Conservation (phyloP, 2,329 filamentous ascomycete species). For the Verticillium isaacii region DNA sequence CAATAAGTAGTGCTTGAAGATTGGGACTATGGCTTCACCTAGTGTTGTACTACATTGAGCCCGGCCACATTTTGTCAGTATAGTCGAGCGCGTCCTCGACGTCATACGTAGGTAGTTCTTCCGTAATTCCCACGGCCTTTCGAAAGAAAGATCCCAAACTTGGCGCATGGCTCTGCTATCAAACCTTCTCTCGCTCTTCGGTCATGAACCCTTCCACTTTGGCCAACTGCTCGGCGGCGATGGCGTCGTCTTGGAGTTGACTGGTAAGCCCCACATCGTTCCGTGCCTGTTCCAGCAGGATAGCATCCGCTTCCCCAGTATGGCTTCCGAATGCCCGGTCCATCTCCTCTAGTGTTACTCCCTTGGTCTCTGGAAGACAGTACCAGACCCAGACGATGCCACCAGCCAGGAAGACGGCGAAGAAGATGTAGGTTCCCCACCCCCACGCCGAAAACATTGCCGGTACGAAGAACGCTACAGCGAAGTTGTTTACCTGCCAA, state of each 20-base stretch:
- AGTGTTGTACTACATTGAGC: too few species aligned
- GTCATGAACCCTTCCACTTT: too few species aligned
- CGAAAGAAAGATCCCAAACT: too few species aligned
- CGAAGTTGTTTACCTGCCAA: slow-evolving; percentile 36
- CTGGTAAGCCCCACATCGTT: slow-evolving; percentile 14
- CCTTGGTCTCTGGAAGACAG: slow-evolving; percentile 51
- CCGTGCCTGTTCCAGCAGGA: slow-evolving; percentile 17
- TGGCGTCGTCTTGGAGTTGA: too few species aligned
- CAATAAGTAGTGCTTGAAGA: too few species aligned
- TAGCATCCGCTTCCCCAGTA: slow-evolving; percentile 22
- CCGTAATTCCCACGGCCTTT: too few species aligned
- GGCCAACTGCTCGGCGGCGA: too few species aligned
- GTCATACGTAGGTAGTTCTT: too few species aligned
- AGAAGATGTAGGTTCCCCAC: slow-evolving; percentile 56
- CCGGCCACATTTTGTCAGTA: too few species aligned
- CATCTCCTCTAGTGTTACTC: slow-evolving; percentile 49
- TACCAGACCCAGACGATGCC: slow-evolving; percentile 45
- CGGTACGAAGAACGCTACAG: slow-evolving; percentile 39
- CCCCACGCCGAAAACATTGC: slow-evolving; percentile 32
- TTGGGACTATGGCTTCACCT: slow-evolving; percentile 4
- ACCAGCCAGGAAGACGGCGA: slow-evolving; percentile 41
- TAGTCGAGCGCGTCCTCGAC: too few species aligned
- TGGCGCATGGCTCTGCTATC: too few species aligned
- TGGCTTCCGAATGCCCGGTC: slow-evolving; percentile 44
- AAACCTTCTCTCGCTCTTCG: too few species aligned